phyloP scores from a whole-genome alignment of 2,329 filamentous ascomycete genomes.

The Drechslerella stenobrocha region DNA sequence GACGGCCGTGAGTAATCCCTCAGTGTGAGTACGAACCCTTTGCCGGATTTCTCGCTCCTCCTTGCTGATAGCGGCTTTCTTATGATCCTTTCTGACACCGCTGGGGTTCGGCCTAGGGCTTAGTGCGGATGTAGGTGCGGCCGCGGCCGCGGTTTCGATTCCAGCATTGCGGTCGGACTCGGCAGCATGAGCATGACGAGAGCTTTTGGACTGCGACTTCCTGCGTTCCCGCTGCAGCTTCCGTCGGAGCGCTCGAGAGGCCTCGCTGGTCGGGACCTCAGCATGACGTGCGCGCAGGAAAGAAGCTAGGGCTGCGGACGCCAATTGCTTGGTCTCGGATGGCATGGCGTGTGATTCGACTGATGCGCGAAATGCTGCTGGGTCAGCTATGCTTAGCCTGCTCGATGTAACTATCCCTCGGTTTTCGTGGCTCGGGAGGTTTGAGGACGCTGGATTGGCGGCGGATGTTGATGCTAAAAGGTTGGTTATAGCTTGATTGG shows the following conservation, averaged over 20 bases:
- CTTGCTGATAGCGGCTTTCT: conserved; percentile 27
- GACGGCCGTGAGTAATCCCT: conserved; percentile 10
- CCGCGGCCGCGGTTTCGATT: neutral
- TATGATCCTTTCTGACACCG: conserved; percentile 12
- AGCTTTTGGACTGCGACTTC: conserved; percentile 22
- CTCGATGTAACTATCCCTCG: too few species aligned
- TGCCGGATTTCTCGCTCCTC: conserved; percentile 39
- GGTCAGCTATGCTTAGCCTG: too few species aligned
- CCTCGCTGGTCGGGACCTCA: conserved; percentile 28
- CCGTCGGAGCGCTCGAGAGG: conserved; percentile 39
- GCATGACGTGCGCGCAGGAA: conserved; percentile 31
- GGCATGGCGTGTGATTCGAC: conserved; percentile 18
- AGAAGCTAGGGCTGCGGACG: conserved; percentile 26
- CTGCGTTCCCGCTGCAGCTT: conserved; percentile 40
- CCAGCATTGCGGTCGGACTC: too few species aligned
- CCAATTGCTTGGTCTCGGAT: conserved; percentile 31
- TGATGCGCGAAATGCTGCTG: too few species aligned
- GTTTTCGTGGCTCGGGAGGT: neutral
- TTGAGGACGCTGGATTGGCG: too few species aligned
- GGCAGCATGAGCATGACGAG: conserved; percentile 11
- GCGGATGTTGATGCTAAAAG: too few species aligned
- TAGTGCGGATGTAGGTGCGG: neutral
- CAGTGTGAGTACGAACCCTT: conserved; percentile 21
- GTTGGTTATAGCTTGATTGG: too few species aligned
- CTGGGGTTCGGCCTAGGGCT: conserved; percentile 4